A percentile compares a stretch with the other conserved stretches of the same genome.
Evolutionary conservation across 805 yeast species (phyloP).

Genomic region (Candida koratica): DNA sequence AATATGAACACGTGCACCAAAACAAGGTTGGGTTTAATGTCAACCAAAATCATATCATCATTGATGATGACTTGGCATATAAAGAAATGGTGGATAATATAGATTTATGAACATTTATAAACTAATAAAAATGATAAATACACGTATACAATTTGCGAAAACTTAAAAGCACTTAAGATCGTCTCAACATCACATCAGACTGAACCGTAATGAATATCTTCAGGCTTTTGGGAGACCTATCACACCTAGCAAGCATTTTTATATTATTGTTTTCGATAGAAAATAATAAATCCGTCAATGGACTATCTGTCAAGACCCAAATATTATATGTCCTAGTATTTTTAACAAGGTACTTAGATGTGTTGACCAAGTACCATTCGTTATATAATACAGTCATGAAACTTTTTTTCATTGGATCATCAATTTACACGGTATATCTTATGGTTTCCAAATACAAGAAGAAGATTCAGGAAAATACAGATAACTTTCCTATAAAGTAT

Average conservation of each 20-base stretch:
- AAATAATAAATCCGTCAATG: slow-evolving; percentile 62
- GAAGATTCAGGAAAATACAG: slow-evolving; percentile 58
- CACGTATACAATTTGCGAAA: no score
- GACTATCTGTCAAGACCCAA: slow-evolving; percentile 89
- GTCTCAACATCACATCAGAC: no score
- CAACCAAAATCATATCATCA: slow-evolving; percentile 4
- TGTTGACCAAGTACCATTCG: slow-evolving; percentile 53
- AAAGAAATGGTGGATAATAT: slow-evolving; percentile 10
- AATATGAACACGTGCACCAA: slow-evolving; percentile 6
- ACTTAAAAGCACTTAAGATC: no score
- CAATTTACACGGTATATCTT: slow-evolving; percentile 69
- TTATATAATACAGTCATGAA: slow-evolving; percentile 80
- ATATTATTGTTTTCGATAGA: slow-evolving; percentile 71
- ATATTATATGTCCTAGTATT: slow-evolving; percentile 54
- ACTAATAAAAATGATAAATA: no score
- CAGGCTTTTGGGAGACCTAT: slow-evolving; percentile 61
- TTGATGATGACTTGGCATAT: slow-evolving; percentile 25
- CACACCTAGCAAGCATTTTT: slow-evolving; percentile 77
- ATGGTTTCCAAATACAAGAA: slow-evolving; percentile 60
- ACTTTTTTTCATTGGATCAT: slow-evolving; percentile 70
- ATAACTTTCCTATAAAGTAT: slow-evolving; percentile 70
- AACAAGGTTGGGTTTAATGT: slow-evolving; percentile 11
- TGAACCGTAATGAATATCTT: slow-evolving; percentile 36
- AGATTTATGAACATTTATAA: slow-evolving; percentile 5
- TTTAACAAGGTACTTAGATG: slow-evolving; percentile 37